Percentiles rank a stretch among this genome's conserved stretches.
Conservation (phyloP, 2,329 filamentous ascomycete genomes). For the Juglanconis oblonga region DNA sequence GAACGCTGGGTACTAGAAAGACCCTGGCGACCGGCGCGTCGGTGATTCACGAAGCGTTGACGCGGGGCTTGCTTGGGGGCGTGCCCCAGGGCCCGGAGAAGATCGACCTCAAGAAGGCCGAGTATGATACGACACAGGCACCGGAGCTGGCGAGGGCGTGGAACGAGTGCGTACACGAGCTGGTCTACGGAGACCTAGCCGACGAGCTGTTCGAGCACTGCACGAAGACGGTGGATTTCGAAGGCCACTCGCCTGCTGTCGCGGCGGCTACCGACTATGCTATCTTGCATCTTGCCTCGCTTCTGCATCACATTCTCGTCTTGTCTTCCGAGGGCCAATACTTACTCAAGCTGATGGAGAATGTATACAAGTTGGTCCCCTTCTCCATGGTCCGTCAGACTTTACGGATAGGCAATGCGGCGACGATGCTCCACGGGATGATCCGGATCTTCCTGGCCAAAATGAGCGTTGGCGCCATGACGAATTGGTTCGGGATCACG, state of each 20-base stretch:
- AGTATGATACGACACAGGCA: conserved; percentile 57
- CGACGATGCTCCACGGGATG: conserved; percentile 77
- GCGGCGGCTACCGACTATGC: conserved; percentile 64
- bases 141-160: conserved; percentile 62
- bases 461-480: conserved; percentile 68
- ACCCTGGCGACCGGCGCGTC: conserved; percentile 71
- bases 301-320: conserved; percentile 71
- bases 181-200: conserved; percentile 66
- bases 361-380: conserved; percentile 66
- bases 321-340: conserved; percentile 74
- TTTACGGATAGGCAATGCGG: conserved; percentile 72
- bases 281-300: conserved; percentile 69
- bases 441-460: conserved; percentile 73
- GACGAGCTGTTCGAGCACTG: conserved; percentile 63
- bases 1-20: conserved; percentile 69
- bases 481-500: conserved; percentile 76
- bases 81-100: conserved; percentile 33
- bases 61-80: conserved; percentile 64
- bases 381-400: conserved; percentile 72
- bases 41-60: conserved; percentile 66
- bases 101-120: conserved; percentile 26
- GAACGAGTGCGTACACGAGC: conserved; percentile 62
- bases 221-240: conserved; percentile 58
- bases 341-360: conserved; percentile 67
- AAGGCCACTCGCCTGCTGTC: conserved; percentile 60